Conservation (phyloP, 208 protist genomes). For the Acanthamoeba royreba region DNA sequence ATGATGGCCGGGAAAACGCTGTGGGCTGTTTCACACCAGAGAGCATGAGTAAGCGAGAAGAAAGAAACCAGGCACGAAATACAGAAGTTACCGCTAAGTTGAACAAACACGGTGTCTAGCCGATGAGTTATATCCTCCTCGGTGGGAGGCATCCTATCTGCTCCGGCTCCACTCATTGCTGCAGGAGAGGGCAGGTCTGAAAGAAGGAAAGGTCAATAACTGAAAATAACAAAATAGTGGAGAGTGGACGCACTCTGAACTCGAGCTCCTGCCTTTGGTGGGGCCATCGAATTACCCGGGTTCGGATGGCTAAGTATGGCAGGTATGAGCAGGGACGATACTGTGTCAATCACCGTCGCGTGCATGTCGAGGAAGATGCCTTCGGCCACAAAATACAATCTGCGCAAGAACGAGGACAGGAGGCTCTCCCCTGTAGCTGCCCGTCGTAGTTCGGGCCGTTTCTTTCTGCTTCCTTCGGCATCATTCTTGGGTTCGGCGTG, state of each 20-base stretch:
- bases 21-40: not conserved
- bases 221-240: not conserved
- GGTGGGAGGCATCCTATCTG: not conserved
- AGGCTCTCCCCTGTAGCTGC: not conserved
- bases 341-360: not conserved
- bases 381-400: not conserved
- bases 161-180: not conserved
- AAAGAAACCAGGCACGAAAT: not conserved
- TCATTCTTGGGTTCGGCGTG: not conserved
- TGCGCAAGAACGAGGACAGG: conserved; percentile 4
- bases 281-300: not conserved
- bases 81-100: not conserved
- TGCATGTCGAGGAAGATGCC: conserved; percentile 23
- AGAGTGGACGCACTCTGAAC: not conserved
- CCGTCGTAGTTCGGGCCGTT: not conserved
- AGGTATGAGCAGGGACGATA: not conserved
- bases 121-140: not conserved
- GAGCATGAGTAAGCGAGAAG: not conserved
- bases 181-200: not conserved
- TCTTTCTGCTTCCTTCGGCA: not conserved
- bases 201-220: not conserved
- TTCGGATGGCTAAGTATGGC: conserved; percentile 27
- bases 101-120: not conserved
- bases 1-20: not conserved
- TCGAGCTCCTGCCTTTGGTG: not conserved